Evolutionary conservation across 2,329 filamentous ascomycete species (phyloP), one percentile per base, ranked within the genome.

Genomic region (Capronia americana): DNA sequence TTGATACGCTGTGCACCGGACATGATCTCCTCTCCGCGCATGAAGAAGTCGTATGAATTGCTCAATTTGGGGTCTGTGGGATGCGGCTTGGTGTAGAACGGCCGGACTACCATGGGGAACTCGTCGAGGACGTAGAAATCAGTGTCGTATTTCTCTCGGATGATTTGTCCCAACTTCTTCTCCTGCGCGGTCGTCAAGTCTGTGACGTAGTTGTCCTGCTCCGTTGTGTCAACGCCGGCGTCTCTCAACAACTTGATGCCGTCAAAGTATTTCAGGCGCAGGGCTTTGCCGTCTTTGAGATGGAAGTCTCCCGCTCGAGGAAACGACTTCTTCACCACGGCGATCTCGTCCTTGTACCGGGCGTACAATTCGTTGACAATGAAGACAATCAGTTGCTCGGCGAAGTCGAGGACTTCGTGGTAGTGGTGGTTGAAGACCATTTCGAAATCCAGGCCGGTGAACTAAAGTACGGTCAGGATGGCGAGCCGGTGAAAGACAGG

Each of bases 71-170:
- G 83, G 73, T 91, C 86, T 51, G 86, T 82, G 2, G 87, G 86
- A 75, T 91, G 91, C 61, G 91, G 88, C 82, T 94, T 92, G 68
- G 94, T 93, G 80, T 97, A 98, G 80, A 97, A 97, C 4, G 94
- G 94, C 32, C 95, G 88, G 23, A 95, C 92, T 44, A 85, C 84
- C 78, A 95, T 88, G 53, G 95, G 95, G 85, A 97, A 99, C 81
- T 98, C 95, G 84, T 98, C 94, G 69, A 99, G 86, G 24, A 96
- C 90, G 82, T 97, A 98, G 82, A 98, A 98, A 82, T 99, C 95
- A 67, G 93, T 95, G 77, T 90, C 87, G 85, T 90, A 97, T 81
- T 97, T 97, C 74, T 92, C 86, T 64, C 92, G 90, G 71, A 98
- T 88, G 56, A 98, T 85, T 28, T 88, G 89, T 65, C 95, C 95